Evolutionary conservation across 2,329 filamentous ascomycete genomes (phyloP), one percentile per base, ranked within the genome.

Genomic region (Talaromyces sp.): DNA sequence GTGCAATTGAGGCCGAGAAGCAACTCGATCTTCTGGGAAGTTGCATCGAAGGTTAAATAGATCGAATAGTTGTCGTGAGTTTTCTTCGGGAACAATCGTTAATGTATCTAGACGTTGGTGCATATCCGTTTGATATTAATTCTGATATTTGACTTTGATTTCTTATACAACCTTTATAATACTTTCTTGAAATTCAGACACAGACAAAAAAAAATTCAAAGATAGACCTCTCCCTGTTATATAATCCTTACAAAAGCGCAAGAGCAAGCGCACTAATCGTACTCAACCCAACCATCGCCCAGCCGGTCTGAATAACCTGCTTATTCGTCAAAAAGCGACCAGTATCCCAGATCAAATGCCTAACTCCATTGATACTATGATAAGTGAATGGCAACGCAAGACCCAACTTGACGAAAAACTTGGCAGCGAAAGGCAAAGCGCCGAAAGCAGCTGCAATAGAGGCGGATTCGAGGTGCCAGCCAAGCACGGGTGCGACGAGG

Each of bases 401-500:
- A 37, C 79, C 73, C 48, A 83, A 77, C 81, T 91, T 92, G 24
- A 87, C 73, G 19, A 76, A 70, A 24, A 88, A 71, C 81, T 91
- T 89, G 33, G 82, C 81, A 16, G 81, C 77, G 10, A 86, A 67
- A 1, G 88, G 87, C 76, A 87, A 84, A 50, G 84, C 81, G 7
- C 83, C 88, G 73, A 91, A 88, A 27, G 84, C 82, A 39, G 87
- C 87, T 8, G 87, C 88, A 72, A 91, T 76, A 24, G 82, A 84
- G 24, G 85, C 84, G 33, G 82, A 85, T 76, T 90, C 88, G 61
- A 91, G 77, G 74, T 91, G 87, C 84, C 85, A 88, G 69, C 89
- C 93, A 63, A 92, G 78, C 50, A 90, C 79, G 5, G 93, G 93
- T 0, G 92, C 88, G 69, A 86, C 86, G 67, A 97, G 89, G 84